A percentile compares a stretch with the other conserved stretches of the same genome.
These are phyloP conservation scores for Cryptosporidium meleagridis DNA, from an alignment of 169 alveolate genomes.

Conservation along the genomic window DNA sequence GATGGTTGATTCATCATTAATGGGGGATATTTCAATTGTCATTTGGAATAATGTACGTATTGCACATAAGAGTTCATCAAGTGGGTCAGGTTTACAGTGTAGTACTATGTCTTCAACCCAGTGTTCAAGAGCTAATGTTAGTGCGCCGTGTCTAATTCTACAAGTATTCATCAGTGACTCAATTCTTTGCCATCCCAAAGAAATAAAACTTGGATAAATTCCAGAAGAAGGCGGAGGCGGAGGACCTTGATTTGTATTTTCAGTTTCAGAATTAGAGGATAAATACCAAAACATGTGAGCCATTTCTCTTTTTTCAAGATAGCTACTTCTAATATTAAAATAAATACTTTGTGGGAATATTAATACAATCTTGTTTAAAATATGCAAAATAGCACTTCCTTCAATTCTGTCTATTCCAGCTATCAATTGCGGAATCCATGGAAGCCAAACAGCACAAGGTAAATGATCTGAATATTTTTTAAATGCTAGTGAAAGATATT, in stretches of 20 bases:
- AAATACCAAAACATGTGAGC: conserved; percentile 60
- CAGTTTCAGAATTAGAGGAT: conserved; percentile 17
- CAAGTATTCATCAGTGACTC: conserved; percentile 65
- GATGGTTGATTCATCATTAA: background rate
- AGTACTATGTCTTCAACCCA: conserved; percentile 79
- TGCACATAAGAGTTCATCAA: conserved; percentile 80
- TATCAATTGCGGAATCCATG: conserved; percentile 83
- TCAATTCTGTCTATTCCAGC: conserved; percentile 76
- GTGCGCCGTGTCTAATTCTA: conserved; percentile 58
- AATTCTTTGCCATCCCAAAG: conserved; percentile 70
- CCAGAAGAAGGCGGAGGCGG: conserved; percentile 74
- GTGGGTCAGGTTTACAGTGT: conserved; percentile 79
- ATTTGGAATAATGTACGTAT: conserved; percentile 78
- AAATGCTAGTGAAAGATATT: conserved; percentile 76
- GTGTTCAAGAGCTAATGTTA: conserved; percentile 72
- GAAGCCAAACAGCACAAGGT: conserved; percentile 81
- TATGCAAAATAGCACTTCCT: conserved; percentile 78
- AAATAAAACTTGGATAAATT: conserved; percentile 44
- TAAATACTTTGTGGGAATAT: conserved; percentile 81
- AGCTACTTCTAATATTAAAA: conserved; percentile 79
- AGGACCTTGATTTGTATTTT: conserved; percentile 9
- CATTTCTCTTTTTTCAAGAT: conserved; percentile 78
- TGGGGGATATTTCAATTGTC: conserved; percentile 76
- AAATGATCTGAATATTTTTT: conserved; percentile 79
- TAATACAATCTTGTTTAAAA: conserved; percentile 75